Percentiles rank a stretch among this genome's conserved stretches.
Evolutionary conservation across 176 grass and related monocot genomes (phyloP).

Genomic region (Ensete glaucum): DNA sequence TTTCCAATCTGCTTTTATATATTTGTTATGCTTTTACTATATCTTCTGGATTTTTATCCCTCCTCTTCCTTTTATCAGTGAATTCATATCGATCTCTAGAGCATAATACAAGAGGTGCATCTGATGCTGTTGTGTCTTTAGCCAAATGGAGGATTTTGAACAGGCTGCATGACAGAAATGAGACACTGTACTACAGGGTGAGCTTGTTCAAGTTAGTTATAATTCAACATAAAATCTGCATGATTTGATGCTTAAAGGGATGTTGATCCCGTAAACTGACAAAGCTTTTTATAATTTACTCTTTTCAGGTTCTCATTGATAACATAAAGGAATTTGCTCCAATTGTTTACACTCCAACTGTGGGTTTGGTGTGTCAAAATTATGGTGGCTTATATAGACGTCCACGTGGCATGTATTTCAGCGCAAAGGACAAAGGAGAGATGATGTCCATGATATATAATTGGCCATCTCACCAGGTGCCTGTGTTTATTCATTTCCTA

Average conservation of each 20-base stretch:
- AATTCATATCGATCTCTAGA: conserved; percentile 80
- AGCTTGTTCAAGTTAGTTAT: conserved; percentile 18
- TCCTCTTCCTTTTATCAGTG: conserved; percentile 28
- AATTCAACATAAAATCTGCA: neutral
- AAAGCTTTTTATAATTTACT: conserved; percentile 4
- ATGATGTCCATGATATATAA: conserved; percentile 99
- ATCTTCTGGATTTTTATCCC: neutral
- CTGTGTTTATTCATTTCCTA: neutral
- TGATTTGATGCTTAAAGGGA: neutral
- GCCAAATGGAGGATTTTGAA: conserved; percentile 99
- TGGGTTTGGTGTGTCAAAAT: conserved; percentile 87
- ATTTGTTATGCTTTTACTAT: neutral
- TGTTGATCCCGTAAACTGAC: neutral
- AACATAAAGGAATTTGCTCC: conserved; percentile 98
- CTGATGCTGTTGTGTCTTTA: conserved; percentile 43
- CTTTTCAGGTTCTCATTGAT: conserved; percentile 77
- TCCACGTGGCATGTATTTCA: conserved; percentile 96
- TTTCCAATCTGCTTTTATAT: neutral
- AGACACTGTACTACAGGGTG: conserved; percentile 95
- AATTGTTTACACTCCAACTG: conserved; percentile 92
- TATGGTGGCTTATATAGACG: conserved; percentile 88
- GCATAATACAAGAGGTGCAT: conserved; percentile 73
- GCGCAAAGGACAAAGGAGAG: conserved; percentile 91
- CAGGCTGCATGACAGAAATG: conserved; percentile 89
- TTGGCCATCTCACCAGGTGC: conserved; percentile 66